Conservation (phyloP, 192 early-diverging fungal species). For the Umbelopsis sp. region DNA sequence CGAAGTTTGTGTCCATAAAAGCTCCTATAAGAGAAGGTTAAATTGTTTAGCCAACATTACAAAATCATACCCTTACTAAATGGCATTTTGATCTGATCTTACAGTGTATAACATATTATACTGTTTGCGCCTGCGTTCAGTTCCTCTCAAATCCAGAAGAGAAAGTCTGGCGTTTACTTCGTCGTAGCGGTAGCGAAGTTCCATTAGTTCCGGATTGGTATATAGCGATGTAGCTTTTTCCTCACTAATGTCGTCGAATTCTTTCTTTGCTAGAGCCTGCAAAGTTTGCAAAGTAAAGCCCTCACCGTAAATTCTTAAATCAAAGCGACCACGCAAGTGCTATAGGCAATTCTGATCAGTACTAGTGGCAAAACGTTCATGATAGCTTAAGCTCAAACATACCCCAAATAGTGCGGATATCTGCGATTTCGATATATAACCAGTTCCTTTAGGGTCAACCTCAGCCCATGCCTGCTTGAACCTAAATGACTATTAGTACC, state of each 20-base stretch:
- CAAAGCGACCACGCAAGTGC: conserved; percentile 27
- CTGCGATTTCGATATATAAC: conserved; percentile 32
- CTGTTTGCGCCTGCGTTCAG: conserved; percentile 33
- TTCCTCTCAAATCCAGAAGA: conserved; percentile 31
- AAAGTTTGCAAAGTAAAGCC: conserved; percentile 12
- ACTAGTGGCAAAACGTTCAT: neutral
- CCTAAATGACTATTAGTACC: conserved; percentile 1
- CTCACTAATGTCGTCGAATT: neutral
- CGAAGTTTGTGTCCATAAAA: conserved; percentile 25
- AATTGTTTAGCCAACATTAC: neutral
- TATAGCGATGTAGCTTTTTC: neutral
- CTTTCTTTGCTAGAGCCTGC: neutral
- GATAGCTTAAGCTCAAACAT: neutral
- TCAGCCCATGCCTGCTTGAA: conserved; percentile 41
- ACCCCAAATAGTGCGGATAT: conserved; percentile 26
- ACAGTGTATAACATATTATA: conserved; percentile 50
- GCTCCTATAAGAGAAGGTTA: conserved; percentile 19
- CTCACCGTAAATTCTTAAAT: conserved; percentile 32
- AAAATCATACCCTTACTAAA: neutral
- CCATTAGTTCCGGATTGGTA: neutral
- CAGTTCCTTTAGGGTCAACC: conserved; percentile 32
- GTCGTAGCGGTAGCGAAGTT: conserved; percentile 9
- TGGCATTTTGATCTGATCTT: neutral
- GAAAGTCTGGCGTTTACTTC: conserved; percentile 27
- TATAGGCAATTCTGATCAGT: neutral